Evolutionary conservation across 2,329 filamentous ascomycete species (phyloP), one percentile per base, ranked within the genome.

Genomic region (Aspergillus texensis): DNA sequence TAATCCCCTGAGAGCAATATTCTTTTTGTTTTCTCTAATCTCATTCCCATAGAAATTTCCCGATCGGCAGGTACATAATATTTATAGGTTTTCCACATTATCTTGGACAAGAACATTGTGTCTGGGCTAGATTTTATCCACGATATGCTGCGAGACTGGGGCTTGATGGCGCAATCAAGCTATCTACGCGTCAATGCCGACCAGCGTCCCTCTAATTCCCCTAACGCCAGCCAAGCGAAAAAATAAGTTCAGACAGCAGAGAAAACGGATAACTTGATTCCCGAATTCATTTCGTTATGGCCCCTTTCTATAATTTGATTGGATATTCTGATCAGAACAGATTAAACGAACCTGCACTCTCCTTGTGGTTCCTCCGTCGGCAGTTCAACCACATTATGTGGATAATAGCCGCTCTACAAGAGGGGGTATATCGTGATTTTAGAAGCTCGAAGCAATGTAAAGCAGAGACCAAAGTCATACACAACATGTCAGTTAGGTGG

Each of bases 141-240:
- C 19, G 32, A 21, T 36, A 54, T 54, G 52, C 52, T 54, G 52
- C 28, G 52, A 54, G 52, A 54, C 52, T 54, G 52, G 52, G 52
- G 52, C 52, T 34, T 24, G 52, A 54, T 54, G 52, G 52, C 52
- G 52, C 52, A 54, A 54, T 54, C 52, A 54, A 54, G n/a, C 52
- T 54, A 54, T 54, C 52, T 21, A 54, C 52, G 52, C 52, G 52
- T 54, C 52, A 36, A 36, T 53, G 52, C 52, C 52, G 19, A 36
- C 32, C 52, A 36, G 34, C 50, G 30, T 53, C 30, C 21, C 9
- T 32, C 45, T 48, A 28, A n/a, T 2, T 11, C 26, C 12, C 16
- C 46, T 50, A 30, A 26, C 10, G 6, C 24, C 46, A 19, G 24
- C 26, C 46, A 50, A 54, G 52, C 39, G 19, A 32, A 4, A 2